Evolutionary conservation across 345 rosid genomes (phyloP), one percentile per base, ranked within the genome.

Genomic region (Rhodamnia argentea): DNA sequence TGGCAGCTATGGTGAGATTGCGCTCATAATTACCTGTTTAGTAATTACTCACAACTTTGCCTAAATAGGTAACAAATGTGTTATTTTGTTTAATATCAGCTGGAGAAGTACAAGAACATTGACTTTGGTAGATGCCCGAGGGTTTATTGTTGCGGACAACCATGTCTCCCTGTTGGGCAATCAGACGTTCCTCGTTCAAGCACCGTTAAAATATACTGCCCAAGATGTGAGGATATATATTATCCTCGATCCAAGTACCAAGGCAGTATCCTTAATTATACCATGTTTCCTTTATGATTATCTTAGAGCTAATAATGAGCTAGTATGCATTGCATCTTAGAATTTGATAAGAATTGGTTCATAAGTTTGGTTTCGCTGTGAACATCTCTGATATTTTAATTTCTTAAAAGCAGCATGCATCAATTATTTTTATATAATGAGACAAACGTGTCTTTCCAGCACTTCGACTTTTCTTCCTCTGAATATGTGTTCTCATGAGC

Each of bases 41-140:
- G 51, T 13, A 53, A 82, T 84, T 64, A 20, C 53, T 13, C 88
- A 44, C 83, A 64, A 84, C 88, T 51, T 76, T 56, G 12, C 24
- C 60, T 85, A 58, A 70, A 84, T 52, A 47, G 52, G 29, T 52
- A 82, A 87, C 12, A 88, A 52, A 85, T 44, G 54, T 59, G 14
- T 29, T 83, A 54, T 83, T 59, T 26, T 29, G 57, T 52, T 84
- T 81, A 87, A 54, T 83, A 82, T 70, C 95, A 95, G 99, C 90
- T 96, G 82, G 98, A 96, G 75, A 96, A 95, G 90, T 96, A 94
- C 92, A 96, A 95, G 91, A 96, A 90, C 93, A 94, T 93, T 85
- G 98, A 96, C 89, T 96, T 95, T 90, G 99, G 99, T 84, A 96
- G 98, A 93, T 96, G 98, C 87, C 99, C 99, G 18, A 95, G 98